Evolutionary conservation across 139 green algal species (phyloP), one percentile per base, ranked within the genome.

Genomic region (Limnomonas spitsbergensis): DNA sequence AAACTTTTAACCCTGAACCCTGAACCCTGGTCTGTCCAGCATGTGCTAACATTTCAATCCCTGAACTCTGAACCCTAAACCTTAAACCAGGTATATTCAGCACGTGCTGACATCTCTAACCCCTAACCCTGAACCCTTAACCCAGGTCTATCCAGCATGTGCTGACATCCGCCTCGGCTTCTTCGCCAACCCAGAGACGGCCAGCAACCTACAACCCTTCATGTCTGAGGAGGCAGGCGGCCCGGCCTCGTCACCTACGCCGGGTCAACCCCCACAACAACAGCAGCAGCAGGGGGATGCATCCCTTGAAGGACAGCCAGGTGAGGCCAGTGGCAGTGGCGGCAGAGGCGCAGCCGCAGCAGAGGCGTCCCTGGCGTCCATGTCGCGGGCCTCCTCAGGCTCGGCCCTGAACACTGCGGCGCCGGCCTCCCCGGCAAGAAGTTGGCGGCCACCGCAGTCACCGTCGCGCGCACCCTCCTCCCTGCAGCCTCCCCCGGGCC

Each of bases 81-180:
- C n/a, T n/a, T n/a, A n/a, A n/a, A n/a, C n/a, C n/a, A n/a, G n/a
- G n/a, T n/a, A n/a, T n/a, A n/a, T n/a, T n/a, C n/a, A n/a, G n/a
- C n/a, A n/a, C n/a, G n/a, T n/a, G n/a, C n/a, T n/a, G n/a, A n/a
- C n/a, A n/a, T n/a, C n/a, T n/a, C n/a, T n/a, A n/a, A n/a, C n/a
- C n/a, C n/a, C n/a, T n/a, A n/a, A n/a, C n/a, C n/a, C n/a, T n/a
- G n/a, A n/a, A n/a, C n/a, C n/a, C n/a, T n/a, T n/a, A n/a, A n/a
- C 20, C 47, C 47, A 70, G 56, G 56, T 70, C 4, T 70, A 70
- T 32, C 56, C 56, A 37, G 9, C 56, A 32, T 24, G 14, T 70
- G 56, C 24, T 9, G 56, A 70, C 56, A 70, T 70, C 7, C 9
- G 24, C 14, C 29, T 70, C n/a, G 56, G 56, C 56, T 70, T 70